Evolutionary conservation across 2,329 filamentous ascomycete genomes (phyloP).

Genomic region (Apiospora rasikravindrae): DNA sequence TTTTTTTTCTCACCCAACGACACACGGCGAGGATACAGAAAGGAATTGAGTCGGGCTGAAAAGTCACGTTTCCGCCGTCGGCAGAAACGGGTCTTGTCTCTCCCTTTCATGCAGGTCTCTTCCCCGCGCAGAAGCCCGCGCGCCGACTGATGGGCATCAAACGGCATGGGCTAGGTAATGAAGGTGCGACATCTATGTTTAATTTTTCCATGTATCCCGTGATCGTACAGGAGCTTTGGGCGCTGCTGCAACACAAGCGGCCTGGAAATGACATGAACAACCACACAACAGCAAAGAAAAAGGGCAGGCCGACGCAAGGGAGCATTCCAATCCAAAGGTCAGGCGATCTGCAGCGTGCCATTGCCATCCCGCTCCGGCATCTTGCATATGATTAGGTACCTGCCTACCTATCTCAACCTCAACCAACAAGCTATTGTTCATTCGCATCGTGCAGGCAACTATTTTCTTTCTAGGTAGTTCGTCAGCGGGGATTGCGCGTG

Average conservation of each 20-base stretch:
- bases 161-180: constrained; percentile 12
- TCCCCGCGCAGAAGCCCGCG: too few relatives aligned
- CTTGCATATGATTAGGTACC: not conserved
- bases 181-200: constrained; percentile 12
- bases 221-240: not conserved
- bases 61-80: not conserved
- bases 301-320: not conserved
- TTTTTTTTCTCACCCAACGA: not conserved
- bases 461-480: not conserved
- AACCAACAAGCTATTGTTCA: constrained; percentile 5
- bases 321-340: not conserved
- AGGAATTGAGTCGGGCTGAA: constrained; percentile 10
- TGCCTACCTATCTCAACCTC: not conserved
- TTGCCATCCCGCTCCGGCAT: constrained; percentile 10
- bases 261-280: not conserved
- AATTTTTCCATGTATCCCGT: constrained; percentile 1
- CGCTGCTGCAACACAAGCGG: constrained; percentile 2
- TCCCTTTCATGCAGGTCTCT: not conserved
- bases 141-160: constrained; percentile 6
- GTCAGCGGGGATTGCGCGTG: not conserved
- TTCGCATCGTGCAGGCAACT: not conserved
- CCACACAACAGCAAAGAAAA: not conserved
- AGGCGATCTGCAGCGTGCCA: constrained; percentile 9
- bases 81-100: constrained; percentile 7
- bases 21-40: not conserved